These are phyloP conservation scores for Alternaria conjuncta DNA, from an alignment of 2,329 filamentous ascomycete genomes.

Conservation along the genomic window DNA sequence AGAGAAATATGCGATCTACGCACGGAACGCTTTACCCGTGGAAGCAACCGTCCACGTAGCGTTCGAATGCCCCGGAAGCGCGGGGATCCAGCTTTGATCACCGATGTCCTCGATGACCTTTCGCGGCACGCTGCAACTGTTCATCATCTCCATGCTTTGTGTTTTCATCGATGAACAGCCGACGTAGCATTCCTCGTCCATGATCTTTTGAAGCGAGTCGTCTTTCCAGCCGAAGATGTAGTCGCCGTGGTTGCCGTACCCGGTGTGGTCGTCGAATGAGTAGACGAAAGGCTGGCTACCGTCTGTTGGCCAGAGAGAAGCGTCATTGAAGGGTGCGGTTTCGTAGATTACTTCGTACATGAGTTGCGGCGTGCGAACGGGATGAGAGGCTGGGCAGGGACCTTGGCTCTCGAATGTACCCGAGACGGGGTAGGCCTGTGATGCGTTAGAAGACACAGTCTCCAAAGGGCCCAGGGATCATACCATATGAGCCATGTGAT, in stretches of 20 bases:
- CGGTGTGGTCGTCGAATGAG: conserved; percentile 50
- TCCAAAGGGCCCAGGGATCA: background rate
- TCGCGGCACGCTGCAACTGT: conserved; percentile 54
- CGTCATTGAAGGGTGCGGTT: conserved; percentile 46
- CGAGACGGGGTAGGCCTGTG: conserved; percentile 20
- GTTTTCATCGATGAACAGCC: conserved; percentile 52
- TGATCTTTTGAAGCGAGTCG: conserved; percentile 54
- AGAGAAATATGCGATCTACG: background rate
- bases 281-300: conserved; percentile 43
- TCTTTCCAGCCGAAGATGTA: conserved; percentile 62
- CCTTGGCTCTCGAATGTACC: conserved; percentile 47
- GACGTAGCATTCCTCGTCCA: conserved; percentile 48
- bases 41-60: background rate
- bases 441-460: background rate
- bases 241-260: conserved; percentile 59
- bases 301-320: conserved; percentile 30
- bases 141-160: conserved; percentile 56
- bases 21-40: background rate
- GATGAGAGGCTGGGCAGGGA: conserved; percentile 60
- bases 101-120: conserved; percentile 58
- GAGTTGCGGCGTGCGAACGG: conserved; percentile 38
- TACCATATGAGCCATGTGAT: conserved; percentile 33
- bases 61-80: conserved; percentile 8
- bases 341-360: conserved; percentile 40
- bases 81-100: conserved; percentile 30